Evolutionary conservation across 768 basidiomycete genomes (phyloP).

Genomic region (Russula sp.): DNA sequence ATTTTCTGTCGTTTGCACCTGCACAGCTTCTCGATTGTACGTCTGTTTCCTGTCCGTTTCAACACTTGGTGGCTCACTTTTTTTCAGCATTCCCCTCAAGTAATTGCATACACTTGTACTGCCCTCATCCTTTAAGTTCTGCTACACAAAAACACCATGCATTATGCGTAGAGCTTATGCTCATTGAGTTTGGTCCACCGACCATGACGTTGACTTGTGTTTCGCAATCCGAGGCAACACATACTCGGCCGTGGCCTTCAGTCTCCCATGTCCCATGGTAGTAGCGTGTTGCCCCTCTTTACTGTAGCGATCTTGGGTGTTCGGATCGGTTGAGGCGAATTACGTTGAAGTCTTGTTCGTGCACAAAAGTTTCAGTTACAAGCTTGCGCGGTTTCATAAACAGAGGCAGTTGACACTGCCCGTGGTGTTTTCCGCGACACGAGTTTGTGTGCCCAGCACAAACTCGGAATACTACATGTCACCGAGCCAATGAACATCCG

Average conservation of each 20-base stretch:
- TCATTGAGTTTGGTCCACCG: neutral
- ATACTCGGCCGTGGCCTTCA: neutral
- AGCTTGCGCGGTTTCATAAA: neutral
- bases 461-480: neutral
- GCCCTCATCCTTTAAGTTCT: conserved; percentile 26
- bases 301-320: neutral
- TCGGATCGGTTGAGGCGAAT: neutral
- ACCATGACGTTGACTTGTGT: neutral
- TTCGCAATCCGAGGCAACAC: neutral
- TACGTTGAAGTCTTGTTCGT: neutral
- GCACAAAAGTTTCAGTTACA: neutral
- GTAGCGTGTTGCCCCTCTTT: neutral
- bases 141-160: conserved; percentile 33
- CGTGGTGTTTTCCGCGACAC: too few species aligned
- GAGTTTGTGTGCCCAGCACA: neutral
- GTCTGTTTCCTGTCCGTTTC: conserved; percentile 25
- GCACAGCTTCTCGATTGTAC: conserved; percentile 67
- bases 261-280: too few species aligned
- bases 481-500: neutral
- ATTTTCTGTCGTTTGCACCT: conserved; percentile 1
- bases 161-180: conserved; percentile 26
- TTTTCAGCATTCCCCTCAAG: conserved; percentile 85
- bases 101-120: conserved; percentile 39
- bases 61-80: conserved; percentile 16
- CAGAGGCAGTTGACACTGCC: too few species aligned